Conservation (phyloP, 371 early-diverging fungal species). For the Mortierella sp. region DNA sequence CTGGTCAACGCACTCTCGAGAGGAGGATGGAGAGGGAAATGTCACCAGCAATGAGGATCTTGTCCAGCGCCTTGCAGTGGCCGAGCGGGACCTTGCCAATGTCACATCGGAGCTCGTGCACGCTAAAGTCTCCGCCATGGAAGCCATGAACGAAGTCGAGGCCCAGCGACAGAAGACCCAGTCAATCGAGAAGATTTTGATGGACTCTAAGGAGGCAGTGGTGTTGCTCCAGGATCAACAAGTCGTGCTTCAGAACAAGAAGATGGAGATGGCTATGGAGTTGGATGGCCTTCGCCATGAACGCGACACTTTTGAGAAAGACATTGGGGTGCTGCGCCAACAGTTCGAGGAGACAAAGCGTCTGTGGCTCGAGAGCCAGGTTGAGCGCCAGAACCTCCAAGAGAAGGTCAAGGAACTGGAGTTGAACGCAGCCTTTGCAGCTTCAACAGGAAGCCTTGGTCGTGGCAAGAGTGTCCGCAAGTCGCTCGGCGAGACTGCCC, state of each 20-base stretch:
- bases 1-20: slow-evolving; percentile 49
- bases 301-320: slow-evolving; percentile 30
- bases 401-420: slow-evolving; percentile 54
- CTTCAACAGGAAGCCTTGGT: slow-evolving; percentile 24
- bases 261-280: slow-evolving; percentile 50
- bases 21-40: slow-evolving; percentile 38
- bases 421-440: slow-evolving; percentile 47
- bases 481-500: slow-evolving; percentile 40
- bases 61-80: slow-evolving; percentile 11
- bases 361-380: slow-evolving; percentile 44
- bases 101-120: slow-evolving; percentile 48
- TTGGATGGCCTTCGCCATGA: slow-evolving; percentile 35
- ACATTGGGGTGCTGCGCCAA: slow-evolving; percentile 34
- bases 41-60: slow-evolving; percentile 41
- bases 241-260: slow-evolving; percentile 30
- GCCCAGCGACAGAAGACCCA: slow-evolving; percentile 38
- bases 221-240: slow-evolving; percentile 47
- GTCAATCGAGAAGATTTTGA: slow-evolving; percentile 31
- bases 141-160: slow-evolving; percentile 52
- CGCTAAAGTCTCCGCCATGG: slow-evolving; percentile 45
- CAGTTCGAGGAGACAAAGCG: slow-evolving; percentile 54
- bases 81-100: slow-evolving; percentile 51
- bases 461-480: slow-evolving; percentile 45
- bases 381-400: slow-evolving; percentile 40
- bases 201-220: slow-evolving; percentile 52